phyloP scores from a whole-genome alignment of 1,139 yeast species.

The Debaryomyces udenii region DNA sequence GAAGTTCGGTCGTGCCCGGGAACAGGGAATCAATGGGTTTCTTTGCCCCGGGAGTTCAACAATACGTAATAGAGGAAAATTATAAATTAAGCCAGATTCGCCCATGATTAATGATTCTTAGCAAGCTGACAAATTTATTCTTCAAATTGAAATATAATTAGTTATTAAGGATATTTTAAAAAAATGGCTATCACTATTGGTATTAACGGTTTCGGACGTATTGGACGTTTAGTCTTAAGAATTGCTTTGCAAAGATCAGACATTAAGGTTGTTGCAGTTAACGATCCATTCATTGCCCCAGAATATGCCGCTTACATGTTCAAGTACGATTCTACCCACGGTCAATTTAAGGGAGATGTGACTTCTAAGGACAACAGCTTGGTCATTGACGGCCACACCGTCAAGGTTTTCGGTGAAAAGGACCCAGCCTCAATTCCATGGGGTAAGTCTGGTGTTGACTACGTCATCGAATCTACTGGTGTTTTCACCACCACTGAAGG shows the following conservation, averaged over 20 bases:
- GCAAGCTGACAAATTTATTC: slow-evolving; percentile 1
- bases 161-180: slow-evolving; percentile 5
- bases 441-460: slow-evolving; percentile 77
- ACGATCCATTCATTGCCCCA: slow-evolving; percentile 81
- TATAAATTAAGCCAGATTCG: slow-evolving; percentile 8
- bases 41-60: slow-evolving; percentile 19
- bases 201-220: slow-evolving; percentile 90
- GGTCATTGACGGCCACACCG: slow-evolving; percentile 68
- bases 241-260: slow-evolving; percentile 70
- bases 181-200: slow-evolving; percentile 58
- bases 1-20: slow-evolving; percentile 9
- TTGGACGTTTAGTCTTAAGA: slow-evolving; percentile 85
- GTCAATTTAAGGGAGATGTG: slow-evolving; percentile 72
- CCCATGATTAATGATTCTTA: not conserved
- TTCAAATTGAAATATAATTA: slow-evolving; percentile 8
- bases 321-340: slow-evolving; percentile 89
- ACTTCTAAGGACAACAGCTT: slow-evolving; percentile 56
- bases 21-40: slow-evolving; percentile 14
- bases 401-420: slow-evolving; percentile 72
- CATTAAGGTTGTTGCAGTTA: slow-evolving; percentile 78
- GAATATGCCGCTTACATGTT: slow-evolving; percentile 88
- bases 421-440: slow-evolving; percentile 84
- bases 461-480: slow-evolving; percentile 87
- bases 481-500: slow-evolving; percentile 79
- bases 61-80: slow-evolving; percentile 7